Conservation (phyloP, 441 rosid species). For the Eutrema salsugineum region DNA sequence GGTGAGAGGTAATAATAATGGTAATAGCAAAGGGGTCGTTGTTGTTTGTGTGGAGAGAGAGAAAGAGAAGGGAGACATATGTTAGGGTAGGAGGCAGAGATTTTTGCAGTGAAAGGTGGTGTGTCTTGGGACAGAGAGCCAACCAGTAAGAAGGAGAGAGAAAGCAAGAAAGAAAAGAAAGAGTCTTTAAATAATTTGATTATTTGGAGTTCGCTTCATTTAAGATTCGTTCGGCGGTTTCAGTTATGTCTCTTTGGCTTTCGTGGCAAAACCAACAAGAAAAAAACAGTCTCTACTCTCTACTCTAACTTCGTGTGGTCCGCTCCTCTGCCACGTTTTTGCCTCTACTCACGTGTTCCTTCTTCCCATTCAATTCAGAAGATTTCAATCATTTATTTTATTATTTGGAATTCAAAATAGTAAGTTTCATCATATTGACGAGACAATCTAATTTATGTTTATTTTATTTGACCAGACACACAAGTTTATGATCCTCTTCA, state of each 20-base stretch:
- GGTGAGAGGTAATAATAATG: conserved; percentile 40
- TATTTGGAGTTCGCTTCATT: conserved; percentile 18
- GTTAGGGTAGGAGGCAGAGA: conserved; percentile 19
- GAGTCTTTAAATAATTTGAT: not conserved
- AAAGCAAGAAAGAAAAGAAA: not conserved
- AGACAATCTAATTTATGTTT: not conserved
- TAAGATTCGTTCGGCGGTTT: conserved; percentile 30
- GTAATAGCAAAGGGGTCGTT: conserved; percentile 5
- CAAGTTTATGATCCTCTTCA: too few relatives aligned
- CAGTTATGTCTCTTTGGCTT: conserved; percentile 15
- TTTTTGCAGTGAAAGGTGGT: conserved; percentile 27
- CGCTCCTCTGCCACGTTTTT: conserved; percentile 26
- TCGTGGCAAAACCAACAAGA: not conserved
- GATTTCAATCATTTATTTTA: not conserved
- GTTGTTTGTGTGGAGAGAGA: conserved; percentile 12
- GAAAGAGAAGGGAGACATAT: conserved; percentile 13
- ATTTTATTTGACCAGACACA: too few relatives aligned
- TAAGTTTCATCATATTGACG: not conserved
- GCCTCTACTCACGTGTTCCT: conserved; percentile 26
- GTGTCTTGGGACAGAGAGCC: conserved; percentile 31
- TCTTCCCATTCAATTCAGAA: not conserved
- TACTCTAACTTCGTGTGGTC: conserved; percentile 21
- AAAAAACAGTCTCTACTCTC: not conserved
- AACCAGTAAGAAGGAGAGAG: conserved; percentile 19
- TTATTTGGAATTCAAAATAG: not conserved